phyloP scores from a whole-genome alignment of 345 rosid species.

The Anacardium occidentale region DNA sequence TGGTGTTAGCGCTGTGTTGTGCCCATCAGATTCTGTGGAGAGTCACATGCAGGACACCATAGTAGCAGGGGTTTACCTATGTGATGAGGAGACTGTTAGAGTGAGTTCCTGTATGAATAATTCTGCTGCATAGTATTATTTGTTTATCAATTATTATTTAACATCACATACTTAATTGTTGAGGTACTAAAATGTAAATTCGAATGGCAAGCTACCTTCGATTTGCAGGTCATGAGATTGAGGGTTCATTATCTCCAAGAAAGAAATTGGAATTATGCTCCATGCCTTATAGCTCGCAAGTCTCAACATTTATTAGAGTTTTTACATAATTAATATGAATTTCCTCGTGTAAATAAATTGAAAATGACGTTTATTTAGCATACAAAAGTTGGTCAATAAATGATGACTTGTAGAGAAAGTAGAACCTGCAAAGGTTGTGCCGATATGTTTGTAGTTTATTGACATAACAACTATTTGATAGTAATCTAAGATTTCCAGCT shows the following conservation, averaged over 20 bases:
- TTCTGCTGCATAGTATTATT: neutral
- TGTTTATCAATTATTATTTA: constrained; percentile 7
- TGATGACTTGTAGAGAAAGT: constrained; percentile 14
- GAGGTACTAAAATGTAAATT: neutral
- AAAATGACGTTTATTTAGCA: neutral
- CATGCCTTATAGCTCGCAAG: neutral
- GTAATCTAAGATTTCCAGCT: neutral
- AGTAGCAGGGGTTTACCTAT: constrained; percentile 91
- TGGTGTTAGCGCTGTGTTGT: constrained; percentile 94
- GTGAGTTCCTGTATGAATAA: constrained; percentile 46
- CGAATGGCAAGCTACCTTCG: constrained; percentile 1
- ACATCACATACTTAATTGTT: neutral
- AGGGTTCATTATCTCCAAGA: neutral
- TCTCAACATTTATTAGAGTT: neutral
- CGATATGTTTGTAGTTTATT: neutral
- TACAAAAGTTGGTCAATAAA: neutral
- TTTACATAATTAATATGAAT: neutral
- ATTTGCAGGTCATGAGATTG: neutral
- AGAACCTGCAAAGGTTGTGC: neutral
- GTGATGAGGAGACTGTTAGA: constrained; percentile 92
- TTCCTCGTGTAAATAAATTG: neutral
- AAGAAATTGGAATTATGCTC: neutral
- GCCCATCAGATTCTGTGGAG: constrained; percentile 93
- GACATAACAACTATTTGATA: neutral
- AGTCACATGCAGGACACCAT: constrained; percentile 97